Conservation (phyloP, 139 green algal species). For the Tetraselmis chui region DNA sequence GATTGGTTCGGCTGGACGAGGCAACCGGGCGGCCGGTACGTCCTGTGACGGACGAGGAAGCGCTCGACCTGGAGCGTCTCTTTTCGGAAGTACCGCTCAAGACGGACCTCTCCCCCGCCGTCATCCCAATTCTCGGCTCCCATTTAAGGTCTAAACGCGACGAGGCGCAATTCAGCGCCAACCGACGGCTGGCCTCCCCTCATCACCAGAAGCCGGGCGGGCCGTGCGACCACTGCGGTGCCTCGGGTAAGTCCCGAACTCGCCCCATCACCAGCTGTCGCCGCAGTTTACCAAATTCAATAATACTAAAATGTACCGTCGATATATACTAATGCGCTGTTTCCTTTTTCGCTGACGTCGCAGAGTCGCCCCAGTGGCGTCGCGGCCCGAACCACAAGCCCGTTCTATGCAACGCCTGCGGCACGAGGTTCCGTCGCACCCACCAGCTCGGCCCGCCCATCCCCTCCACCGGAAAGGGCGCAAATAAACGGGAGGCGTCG, state of each 20-base stretch:
- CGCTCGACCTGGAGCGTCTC: too few species aligned
- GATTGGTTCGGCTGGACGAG: not conserved
- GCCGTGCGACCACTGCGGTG: slow-evolving; percentile 31
- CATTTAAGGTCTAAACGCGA: too few species aligned
- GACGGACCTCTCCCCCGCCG: too few species aligned
- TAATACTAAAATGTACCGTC: too few species aligned
- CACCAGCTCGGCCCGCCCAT: slow-evolving; percentile 4
- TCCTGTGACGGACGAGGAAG: not conserved
- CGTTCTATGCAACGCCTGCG: slow-evolving; percentile 29
- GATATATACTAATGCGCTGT: too few species aligned
- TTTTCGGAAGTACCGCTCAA: too few species aligned
- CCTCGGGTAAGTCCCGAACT: slow-evolving; percentile 6
- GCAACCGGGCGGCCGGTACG: not conserved
- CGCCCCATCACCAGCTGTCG: too few species aligned
- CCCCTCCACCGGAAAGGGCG: not conserved
- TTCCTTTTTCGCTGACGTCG: not conserved
- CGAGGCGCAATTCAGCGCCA: too few species aligned
- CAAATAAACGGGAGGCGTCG: not conserved
- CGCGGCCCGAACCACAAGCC: slow-evolving; percentile 22
- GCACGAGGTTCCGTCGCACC: slow-evolving; percentile 18
- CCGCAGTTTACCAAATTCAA: not conserved
- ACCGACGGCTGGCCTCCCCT: not conserved
- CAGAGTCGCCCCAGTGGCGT: slow-evolving; percentile 27
- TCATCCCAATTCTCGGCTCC: too few species aligned
- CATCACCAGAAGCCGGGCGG: slow-evolving; percentile 16